A percentile compares a stretch with the other conserved stretches of the same genome.
Conservation (phyloP, 1,284 basidiomycete genomes). For the Mycena sp. region DNA sequence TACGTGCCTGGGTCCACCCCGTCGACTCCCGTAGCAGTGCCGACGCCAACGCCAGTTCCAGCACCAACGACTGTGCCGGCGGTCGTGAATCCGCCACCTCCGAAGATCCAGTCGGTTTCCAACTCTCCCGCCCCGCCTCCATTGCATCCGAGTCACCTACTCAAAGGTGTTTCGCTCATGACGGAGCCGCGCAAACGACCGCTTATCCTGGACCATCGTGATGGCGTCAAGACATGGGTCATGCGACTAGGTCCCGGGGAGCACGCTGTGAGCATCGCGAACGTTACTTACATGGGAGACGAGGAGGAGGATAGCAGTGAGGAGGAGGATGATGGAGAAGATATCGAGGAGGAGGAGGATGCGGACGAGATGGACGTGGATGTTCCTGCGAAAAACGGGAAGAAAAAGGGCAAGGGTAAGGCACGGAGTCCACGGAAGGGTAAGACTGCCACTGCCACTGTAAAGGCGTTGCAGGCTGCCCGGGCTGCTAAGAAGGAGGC, state of each 20-base stretch:
- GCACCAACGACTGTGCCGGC: too few relatives aligned
- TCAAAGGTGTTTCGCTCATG: conserved; percentile 60
- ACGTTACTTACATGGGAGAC: conserved; percentile 60
- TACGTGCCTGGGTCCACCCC: neutral
- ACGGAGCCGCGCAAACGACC: conserved; percentile 67
- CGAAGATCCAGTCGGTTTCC: conserved; percentile 48
- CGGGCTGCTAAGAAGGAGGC: conserved; percentile 45
- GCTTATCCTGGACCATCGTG: conserved; percentile 64
- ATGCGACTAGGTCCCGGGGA: conserved; percentile 66
- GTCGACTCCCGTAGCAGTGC: conserved; percentile 14
- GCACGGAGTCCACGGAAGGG: conserved; percentile 45
- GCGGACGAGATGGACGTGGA: conserved; percentile 54
- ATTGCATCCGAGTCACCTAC: conserved; percentile 51
- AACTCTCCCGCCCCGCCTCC: conserved; percentile 53
- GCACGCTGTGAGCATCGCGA: conserved; percentile 57
- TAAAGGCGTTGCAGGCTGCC: conserved; percentile 40
- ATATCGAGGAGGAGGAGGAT: conserved; percentile 51
- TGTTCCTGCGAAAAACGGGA: conserved; percentile 45
- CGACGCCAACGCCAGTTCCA: conserved; percentile 16
- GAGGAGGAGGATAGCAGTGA: conserved; percentile 60
- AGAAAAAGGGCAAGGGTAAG: conserved; percentile 50
- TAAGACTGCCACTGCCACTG: conserved; percentile 47
- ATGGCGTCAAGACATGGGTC: conserved; percentile 76
- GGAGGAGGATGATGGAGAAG: conserved; percentile 59
- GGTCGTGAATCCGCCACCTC: conserved; percentile 16